These are phyloP conservation scores for Lepidium campestre DNA, from an alignment of 441 rosid species.

Conservation along the genomic window DNA sequence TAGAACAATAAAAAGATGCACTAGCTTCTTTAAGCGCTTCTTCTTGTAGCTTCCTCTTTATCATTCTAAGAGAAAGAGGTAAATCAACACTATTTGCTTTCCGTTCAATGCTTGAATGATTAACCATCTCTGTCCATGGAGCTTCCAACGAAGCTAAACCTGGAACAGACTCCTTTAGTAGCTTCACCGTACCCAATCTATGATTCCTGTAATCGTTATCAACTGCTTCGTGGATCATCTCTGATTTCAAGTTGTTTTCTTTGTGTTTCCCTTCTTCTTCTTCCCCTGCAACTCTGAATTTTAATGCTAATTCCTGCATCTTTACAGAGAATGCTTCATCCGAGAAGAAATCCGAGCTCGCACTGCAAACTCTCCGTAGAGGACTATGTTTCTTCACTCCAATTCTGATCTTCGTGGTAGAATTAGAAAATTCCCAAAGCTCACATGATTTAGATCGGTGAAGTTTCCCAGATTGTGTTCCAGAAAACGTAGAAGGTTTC, in stretches of 20 bases:
- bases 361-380: constrained; percentile 30
- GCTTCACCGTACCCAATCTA: constrained; percentile 12
- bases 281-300: constrained; percentile 20
- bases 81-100: constrained; percentile 55
- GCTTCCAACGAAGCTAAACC: constrained; percentile 44
- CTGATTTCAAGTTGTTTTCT: constrained; percentile 12
- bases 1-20: constrained; percentile 44
- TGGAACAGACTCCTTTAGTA: constrained; percentile 37
- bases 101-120: constrained; percentile 36
- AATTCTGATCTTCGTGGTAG: not conserved
- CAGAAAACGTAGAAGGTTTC: constrained; percentile 15
- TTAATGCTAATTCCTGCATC: constrained; percentile 28
- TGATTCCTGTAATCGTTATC: constrained; percentile 1
- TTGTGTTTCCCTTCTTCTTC: constrained; percentile 13
- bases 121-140: constrained; percentile 54
- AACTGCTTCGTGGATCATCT: not conserved
- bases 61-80: constrained; percentile 57
- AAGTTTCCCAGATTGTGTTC: constrained; percentile 24
- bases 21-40: constrained; percentile 40
- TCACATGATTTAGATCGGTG: constrained; percentile 26
- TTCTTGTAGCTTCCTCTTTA: constrained; percentile 52
- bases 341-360: constrained; percentile 32
- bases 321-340: constrained; percentile 36
- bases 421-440: constrained; percentile 10
- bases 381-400: not conserved